Base-by-base conservation (phyloP, 1,284 basidiomycete genomes). In the Rhodotorula glutinis region DNA sequence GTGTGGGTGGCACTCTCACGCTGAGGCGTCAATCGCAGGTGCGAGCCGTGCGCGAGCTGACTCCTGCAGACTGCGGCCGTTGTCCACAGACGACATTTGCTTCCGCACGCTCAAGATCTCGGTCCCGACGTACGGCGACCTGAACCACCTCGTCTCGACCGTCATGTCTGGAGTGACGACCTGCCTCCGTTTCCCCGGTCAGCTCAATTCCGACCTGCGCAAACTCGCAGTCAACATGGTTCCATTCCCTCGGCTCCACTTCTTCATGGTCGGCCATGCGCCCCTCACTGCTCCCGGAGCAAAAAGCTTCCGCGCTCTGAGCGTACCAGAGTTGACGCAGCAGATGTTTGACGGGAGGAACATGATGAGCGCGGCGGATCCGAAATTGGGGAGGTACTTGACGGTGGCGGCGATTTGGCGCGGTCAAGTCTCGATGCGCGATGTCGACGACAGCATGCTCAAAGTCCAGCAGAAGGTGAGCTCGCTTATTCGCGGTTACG, bases 91-190 rank as follows among this genome's bases (percentile, higher is more conserved):
- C 82, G 93, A 98, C 78, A 98, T 98, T 78, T 97, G 92, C 83
- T 92, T 95, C 87, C 86, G 91, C 77, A 96, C 94, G 56, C 85
- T 98, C 78, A 97, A 97, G 83, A 86, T 96, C 71, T 86, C 87
- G 57, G 91, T 91, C 56, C 94, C 95, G 41, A 93, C 91, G 16
- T 96, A 97, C 79, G 93, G 91, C 75, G 92, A 98, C 79, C 87
- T 98, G 71, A 98, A 98, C 85, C 91, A 95, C 80, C 87, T 98
- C 72, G 92, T 98, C 63, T 96, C 93, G 41, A 86, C 92, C 75
- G 96, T 98, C 80, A 98, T 98, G 96, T 93, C 91, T 58, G 95
- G 95, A 79, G 91, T 94, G 79, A 94, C 92, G 19, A 96, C 93
- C 69, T 93, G 89, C 79, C 82, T 96, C 81, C 92, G 92, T 68